These are phyloP conservation scores for Striga asiatica DNA, from an alignment of 257 asterid species.

Conservation along the genomic window DNA sequence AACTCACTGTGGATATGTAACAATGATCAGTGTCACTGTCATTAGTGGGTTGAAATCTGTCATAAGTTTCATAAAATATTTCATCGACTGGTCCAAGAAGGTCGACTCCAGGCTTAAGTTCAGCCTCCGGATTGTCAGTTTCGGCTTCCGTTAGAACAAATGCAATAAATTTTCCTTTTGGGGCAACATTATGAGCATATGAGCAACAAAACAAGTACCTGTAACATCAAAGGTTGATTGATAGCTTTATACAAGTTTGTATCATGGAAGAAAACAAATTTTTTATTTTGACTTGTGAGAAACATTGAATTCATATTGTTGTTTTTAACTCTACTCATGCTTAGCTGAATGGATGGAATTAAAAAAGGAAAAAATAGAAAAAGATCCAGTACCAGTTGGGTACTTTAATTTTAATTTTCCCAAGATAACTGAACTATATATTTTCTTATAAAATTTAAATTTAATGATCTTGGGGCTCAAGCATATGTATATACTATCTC, in stretches of 20 bases:
- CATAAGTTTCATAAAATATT: conserved; percentile 78
- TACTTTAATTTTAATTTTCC: too few relatives aligned
- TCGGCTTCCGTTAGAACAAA: conserved; percentile 86
- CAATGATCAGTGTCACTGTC: conserved; percentile 44
- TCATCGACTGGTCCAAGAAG: conserved; percentile 89
- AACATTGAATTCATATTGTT: too few relatives aligned
- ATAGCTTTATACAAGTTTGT: background rate
- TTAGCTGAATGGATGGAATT: too few relatives aligned
- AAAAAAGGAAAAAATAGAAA: too few relatives aligned
- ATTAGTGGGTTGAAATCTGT: conserved; percentile 62
- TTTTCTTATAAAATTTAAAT: too few relatives aligned
- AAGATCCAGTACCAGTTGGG: too few relatives aligned
- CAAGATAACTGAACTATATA: too few relatives aligned
- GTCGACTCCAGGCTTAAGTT: conserved; percentile 86
- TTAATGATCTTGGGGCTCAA: too few relatives aligned
- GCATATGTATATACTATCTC: too few relatives aligned
- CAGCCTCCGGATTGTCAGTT: conserved; percentile 77
- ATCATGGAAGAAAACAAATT: background rate
- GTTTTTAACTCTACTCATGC: too few relatives aligned
- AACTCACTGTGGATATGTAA: conserved; percentile 57
- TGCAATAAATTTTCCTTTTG: conserved; percentile 80
- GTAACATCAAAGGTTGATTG: conserved; percentile 4
- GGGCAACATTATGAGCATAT: conserved; percentile 86
- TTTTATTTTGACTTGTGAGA: too few relatives aligned
- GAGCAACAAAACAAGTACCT: conserved; percentile 99